Conservation (phyloP, 2,329 filamentous ascomycete genomes). For the Aspergillus fructus region DNA sequence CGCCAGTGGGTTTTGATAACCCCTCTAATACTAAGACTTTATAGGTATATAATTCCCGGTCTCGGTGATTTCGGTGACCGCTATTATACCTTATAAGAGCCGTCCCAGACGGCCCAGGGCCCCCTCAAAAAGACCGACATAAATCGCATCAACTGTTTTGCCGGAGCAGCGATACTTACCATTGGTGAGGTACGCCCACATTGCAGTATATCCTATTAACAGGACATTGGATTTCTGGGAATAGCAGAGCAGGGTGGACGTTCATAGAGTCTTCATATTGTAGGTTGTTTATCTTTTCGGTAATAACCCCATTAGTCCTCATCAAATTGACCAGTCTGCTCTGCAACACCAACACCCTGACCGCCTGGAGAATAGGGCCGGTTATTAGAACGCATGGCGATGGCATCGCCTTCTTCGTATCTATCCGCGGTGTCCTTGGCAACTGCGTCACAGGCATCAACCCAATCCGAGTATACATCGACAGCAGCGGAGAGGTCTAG, state of each 20-base stretch:
- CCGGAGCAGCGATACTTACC: too few species aligned
- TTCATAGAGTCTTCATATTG: conserved; percentile 6
- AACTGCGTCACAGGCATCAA: conserved; percentile 83
- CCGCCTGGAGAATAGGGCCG: conserved; percentile 19
- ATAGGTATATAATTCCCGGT: conserved; percentile 90
- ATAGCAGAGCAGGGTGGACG: background rate
- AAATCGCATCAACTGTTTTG: too few species aligned
- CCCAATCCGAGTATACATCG: conserved; percentile 97
- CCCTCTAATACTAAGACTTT: conserved; percentile 10
- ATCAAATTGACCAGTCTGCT: conserved; percentile 21
- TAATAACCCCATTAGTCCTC: conserved; percentile 31
- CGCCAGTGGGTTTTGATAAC: background rate
- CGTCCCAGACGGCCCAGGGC: too few species aligned
- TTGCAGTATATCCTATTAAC: background rate
- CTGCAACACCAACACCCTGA: conserved; percentile 15
- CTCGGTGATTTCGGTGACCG: conserved; percentile 94
- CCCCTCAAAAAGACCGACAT: too few species aligned
- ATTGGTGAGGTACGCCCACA: too few species aligned
- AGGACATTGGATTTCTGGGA: background rate
- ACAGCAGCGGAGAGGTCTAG: conserved; percentile 84
- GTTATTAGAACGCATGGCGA: conserved; percentile 18
- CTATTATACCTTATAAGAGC: conserved; percentile 79
- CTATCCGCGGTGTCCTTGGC: conserved; percentile 58
- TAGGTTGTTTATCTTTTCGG: conserved; percentile 15
- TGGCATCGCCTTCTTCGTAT: conserved; percentile 26